Evolutionary conservation across 169 alveolate genomes (phyloP).

Genomic region (Fabrea salina): DNA sequence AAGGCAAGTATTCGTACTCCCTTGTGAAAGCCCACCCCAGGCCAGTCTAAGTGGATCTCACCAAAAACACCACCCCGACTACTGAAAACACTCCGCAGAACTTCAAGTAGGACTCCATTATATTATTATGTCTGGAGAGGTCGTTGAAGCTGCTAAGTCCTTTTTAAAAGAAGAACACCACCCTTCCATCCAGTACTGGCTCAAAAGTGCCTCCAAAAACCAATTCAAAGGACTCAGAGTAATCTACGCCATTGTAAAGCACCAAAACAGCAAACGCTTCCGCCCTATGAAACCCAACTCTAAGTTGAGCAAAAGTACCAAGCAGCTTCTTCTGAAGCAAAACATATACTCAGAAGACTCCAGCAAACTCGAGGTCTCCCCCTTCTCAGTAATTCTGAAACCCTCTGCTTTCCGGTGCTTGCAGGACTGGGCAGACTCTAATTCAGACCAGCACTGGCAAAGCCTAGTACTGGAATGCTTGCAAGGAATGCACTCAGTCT

Average conservation of each 20-base stretch:
- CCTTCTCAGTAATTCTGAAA: background rate
- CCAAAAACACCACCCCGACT: too few relatives aligned
- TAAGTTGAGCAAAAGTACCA: background rate
- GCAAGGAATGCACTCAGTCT: background rate
- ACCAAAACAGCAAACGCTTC: conserved; percentile 13
- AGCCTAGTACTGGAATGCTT: background rate
- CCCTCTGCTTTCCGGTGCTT: background rate
- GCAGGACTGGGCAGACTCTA: background rate
- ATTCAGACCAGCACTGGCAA: background rate
- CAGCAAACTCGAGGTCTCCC: background rate
- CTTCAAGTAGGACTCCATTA: too few relatives aligned
- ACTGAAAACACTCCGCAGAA: too few relatives aligned
- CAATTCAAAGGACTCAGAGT: conserved; percentile 24
- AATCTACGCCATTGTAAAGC: background rate
- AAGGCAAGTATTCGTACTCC: too few relatives aligned
- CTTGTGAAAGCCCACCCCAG: too few relatives aligned
- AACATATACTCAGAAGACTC: background rate
- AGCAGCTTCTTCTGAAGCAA: background rate
- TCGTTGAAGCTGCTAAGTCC: too few relatives aligned
- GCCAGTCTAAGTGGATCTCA: too few relatives aligned
- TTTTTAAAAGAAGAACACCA: too few relatives aligned
- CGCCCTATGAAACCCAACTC: background rate
- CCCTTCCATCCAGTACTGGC: background rate
- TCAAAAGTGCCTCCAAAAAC: background rate
- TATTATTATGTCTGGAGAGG: too few relatives aligned